Conservation (phyloP, 2,329 filamentous ascomycete genomes). For the Ophiocordyceps polyrhachis-furcata region DNA sequence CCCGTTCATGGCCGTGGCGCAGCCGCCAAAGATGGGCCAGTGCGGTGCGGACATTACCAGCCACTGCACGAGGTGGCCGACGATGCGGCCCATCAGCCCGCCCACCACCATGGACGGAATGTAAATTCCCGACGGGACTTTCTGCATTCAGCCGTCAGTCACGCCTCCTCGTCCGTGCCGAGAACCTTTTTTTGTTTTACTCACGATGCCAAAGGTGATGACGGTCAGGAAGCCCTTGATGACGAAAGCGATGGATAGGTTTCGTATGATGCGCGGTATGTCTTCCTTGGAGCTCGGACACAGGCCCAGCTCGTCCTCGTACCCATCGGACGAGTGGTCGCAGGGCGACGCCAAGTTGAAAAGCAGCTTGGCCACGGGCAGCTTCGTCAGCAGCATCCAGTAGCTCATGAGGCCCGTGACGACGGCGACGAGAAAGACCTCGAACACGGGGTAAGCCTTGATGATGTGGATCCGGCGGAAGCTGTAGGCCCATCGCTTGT, state of each 20-base stretch:
- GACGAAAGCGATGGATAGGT: conserved; percentile 59
- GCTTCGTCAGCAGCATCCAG: conserved; percentile 81
- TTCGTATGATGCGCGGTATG: conserved; percentile 59
- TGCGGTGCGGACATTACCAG: conserved; percentile 55
- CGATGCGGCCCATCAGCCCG: conserved; percentile 71
- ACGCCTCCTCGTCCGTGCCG: neutral
- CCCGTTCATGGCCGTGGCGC: conserved; percentile 50
- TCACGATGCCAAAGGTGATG: conserved; percentile 75
- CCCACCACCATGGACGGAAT: conserved; percentile 98
- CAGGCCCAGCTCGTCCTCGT: conserved; percentile 49
- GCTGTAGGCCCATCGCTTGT: conserved; percentile 69
- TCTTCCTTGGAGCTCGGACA: conserved; percentile 56
- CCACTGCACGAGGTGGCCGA: conserved; percentile 75
- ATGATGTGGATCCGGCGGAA: conserved; percentile 69
- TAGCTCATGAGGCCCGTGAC: conserved; percentile 73
- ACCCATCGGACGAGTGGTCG: conserved; percentile 40
- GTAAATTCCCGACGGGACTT: conserved; percentile 92
- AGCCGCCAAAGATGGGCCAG: conserved; percentile 56
- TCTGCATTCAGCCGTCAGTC: conserved; percentile 23
- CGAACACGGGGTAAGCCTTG: conserved; percentile 67
- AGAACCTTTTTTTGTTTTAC: conserved; percentile 14
- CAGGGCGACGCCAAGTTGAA: conserved; percentile 86
- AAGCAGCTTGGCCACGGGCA: conserved; percentile 78
- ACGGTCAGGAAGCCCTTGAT: conserved; percentile 80
- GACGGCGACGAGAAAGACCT: conserved; percentile 74